Evolutionary conservation across 148 eudicot species (phyloP).

Genomic region (Beta vulgaris): DNA sequence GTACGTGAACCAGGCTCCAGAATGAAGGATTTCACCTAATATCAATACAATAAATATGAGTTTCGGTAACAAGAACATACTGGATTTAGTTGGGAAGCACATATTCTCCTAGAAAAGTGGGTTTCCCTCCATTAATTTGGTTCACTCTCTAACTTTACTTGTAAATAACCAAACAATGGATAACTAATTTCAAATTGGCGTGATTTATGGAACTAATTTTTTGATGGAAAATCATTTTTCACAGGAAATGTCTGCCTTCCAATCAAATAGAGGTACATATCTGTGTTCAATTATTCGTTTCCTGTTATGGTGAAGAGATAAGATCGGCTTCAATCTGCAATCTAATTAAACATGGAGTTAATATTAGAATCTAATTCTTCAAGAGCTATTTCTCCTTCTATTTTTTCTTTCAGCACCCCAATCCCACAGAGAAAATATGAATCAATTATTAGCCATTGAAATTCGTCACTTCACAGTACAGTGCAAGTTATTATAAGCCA

Average conservation of each 20-base stretch:
- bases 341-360: neutral
- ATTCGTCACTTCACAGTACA: neutral
- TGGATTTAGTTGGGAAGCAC: neutral
- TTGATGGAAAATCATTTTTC: too few species aligned
- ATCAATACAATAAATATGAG: neutral
- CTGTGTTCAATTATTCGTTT: neutral
- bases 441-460: neutral
- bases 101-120: neutral
- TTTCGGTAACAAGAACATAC: neutral
- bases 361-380: neutral
- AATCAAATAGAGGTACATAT: too few species aligned
- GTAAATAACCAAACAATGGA: too few species aligned
- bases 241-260: too few species aligned
- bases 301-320: neutral
- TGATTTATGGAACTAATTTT: too few species aligned
- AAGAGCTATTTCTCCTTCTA: neutral
- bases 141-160: too few species aligned
- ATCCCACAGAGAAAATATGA: neutral
- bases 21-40: slow-evolving; percentile 72
- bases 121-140: too few species aligned
- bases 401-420: neutral
- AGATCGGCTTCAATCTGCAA: neutral
- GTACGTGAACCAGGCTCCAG: slow-evolving; percentile 75
- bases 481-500: neutral
- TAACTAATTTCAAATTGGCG: too few species aligned